Conservation (phyloP, 495 filamentous ascomycete genomes). For the Pseudomonodictys pantanalensis region DNA sequence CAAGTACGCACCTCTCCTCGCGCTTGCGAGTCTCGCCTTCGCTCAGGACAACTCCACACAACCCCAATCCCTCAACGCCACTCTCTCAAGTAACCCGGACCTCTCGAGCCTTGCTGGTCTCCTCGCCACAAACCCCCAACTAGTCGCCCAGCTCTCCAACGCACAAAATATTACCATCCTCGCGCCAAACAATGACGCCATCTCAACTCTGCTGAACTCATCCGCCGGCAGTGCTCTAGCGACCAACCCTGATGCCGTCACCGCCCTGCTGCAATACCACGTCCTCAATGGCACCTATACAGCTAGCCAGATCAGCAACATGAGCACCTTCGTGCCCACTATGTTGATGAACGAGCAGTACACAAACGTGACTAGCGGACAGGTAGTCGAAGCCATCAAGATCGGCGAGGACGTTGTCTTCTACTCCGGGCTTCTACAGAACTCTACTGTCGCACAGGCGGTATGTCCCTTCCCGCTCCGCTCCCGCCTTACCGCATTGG, state of each 20-base stretch:
- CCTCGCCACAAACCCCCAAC: constrained; percentile 43
- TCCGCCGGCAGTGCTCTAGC: constrained; percentile 32
- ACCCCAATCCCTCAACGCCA: constrained; percentile 41
- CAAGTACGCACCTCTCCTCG: constrained; percentile 37
- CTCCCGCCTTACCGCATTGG: background rate
- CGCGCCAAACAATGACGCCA: constrained; percentile 61
- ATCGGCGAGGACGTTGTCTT: constrained; percentile 37
- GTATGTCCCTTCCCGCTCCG: constrained; percentile 34
- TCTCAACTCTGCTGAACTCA: constrained; percentile 44
- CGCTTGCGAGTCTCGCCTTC: constrained; percentile 28
- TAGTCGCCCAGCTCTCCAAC: constrained; percentile 44
- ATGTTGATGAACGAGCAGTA: constrained; percentile 52
- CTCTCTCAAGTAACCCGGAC: constrained; percentile 40
- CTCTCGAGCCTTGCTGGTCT: constrained; percentile 48
- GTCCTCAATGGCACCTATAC: constrained; percentile 56
- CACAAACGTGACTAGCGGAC: constrained; percentile 50
- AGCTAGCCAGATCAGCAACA: constrained; percentile 43
- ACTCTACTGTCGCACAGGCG: constrained; percentile 37
- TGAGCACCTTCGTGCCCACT: constrained; percentile 54
- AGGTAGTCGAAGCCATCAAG: constrained; percentile 44
- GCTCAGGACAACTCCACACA: constrained; percentile 35
- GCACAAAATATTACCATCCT: constrained; percentile 60
- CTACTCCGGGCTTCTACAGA: constrained; percentile 39
- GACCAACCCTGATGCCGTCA: constrained; percentile 39
- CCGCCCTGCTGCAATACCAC: constrained; percentile 61